Evolutionary conservation across 768 basidiomycete species (phyloP), one percentile per base, ranked within the genome.

Genomic region (Podaxis sp.): DNA sequence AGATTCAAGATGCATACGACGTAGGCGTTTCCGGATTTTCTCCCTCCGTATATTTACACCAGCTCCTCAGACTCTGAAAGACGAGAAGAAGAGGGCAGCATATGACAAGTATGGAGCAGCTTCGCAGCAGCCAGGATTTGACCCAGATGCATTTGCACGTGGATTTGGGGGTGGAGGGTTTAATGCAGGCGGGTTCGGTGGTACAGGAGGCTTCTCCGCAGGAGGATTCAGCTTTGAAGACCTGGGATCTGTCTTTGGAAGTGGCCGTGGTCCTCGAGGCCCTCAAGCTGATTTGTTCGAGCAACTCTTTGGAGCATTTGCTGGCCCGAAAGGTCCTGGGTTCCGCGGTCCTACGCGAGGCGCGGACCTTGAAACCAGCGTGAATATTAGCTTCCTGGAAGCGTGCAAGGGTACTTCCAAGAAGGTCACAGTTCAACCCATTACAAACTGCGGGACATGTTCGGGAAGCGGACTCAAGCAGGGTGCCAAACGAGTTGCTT

Each of bases 1-100:
- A 99, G 75, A 98, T 99, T 62, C 97, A 99, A 73, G 85, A 88
- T 69, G 97, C 97, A 11, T 99, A 99, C 78, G 97, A 99, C 75
- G 96, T 98, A 66, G 51, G 68, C 67, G 65, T 62, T 30, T 22
- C 17, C 4, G 33, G 48, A n/a, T 19, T 52, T 40, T 17, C 60
- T 61, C 53, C 52, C 54, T 44, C 33, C 39, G 33, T 24, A 49
- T 49, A 28, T 59, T 61, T 52, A 57, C 17, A 63, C 17, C 49
- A 46, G 59, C 15, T 64, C 59, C 70, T 55, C 63, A 99, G 96
- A 89, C 87, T 52, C 78, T 99, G 61, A 96, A 96, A 75, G 97
- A 99, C 70, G 93, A 95, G 36, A 92, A 91, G 79, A 99, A 97
- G 74, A 88, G 94, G 59, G 86, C 89, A 42, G 84, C 89, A 17